Percentiles rank a stretch among this genome's conserved stretches.
Conservation (phyloP, 148 eudicot genomes). For the Cornus suecica region DNA sequence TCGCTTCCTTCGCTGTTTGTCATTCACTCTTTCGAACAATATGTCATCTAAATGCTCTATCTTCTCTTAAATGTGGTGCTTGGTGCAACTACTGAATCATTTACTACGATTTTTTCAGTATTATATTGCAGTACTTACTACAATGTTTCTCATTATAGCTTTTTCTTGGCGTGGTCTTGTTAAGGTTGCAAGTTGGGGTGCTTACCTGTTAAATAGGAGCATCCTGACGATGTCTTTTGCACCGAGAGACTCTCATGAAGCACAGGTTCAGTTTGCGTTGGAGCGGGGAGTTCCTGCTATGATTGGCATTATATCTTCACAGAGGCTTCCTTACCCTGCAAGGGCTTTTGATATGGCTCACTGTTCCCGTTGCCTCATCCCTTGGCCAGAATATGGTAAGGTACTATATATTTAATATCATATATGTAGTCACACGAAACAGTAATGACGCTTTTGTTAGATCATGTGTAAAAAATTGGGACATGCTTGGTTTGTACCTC, state of each 20-base stretch:
- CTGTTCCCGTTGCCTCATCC: constrained; percentile 93
- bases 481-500: no score
- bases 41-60: neutral
- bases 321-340: constrained; percentile 86
- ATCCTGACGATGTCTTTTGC: constrained; percentile 90
- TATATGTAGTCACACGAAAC: neutral
- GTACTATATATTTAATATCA: neutral
- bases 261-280: constrained; percentile 90
- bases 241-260: constrained; percentile 96
- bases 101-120: no score
- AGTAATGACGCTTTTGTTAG: neutral
- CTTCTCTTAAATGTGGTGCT: neutral
- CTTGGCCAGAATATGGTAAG: constrained; percentile 72
- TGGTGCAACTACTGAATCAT: no score
- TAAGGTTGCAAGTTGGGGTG: constrained; percentile 98
- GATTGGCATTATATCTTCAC: constrained; percentile 82
- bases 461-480: no score
- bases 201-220: constrained; percentile 79
- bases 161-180: constrained; percentile 4
- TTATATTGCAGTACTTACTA: neutral
- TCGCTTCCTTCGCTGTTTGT: neutral
- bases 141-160: neutral
- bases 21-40: no score
- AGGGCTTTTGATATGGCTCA: constrained; percentile 98
- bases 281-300: constrained; percentile 99